Base-by-base conservation (phyloP, 768 basidiomycete species). In the Pleurotus djamor region DNA sequence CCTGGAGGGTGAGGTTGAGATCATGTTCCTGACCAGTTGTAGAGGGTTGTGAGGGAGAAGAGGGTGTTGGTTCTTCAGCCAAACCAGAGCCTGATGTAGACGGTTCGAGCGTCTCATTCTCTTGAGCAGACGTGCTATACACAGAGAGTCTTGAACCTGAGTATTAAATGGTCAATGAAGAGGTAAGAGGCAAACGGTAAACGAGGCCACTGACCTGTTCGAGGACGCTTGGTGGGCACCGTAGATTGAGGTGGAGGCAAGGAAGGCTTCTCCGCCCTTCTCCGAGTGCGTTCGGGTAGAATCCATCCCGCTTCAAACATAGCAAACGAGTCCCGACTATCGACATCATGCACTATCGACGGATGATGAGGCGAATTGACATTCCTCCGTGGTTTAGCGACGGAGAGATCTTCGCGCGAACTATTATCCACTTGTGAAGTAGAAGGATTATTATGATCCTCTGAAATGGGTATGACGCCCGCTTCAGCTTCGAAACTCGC, bases 221-320 rank as follows among this genome's bases (percentile, higher is more conserved):
- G 82, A 60, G 73, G 73, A 37, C 76, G 78, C 72, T 87, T 88
- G 71, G 75, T 83, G 16, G 85, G 83, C 8, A 35, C 34, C 36
- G 52, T 37, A 21, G 52, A 14, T 6, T 84, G 82, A 36, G 79
- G 82, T 6, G 85, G 82, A 36, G 79, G 82, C 34, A 76, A 61
- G 3, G 68, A 65, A n/a, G 69, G 71, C 41, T 78, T 74, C 28
- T 69, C 12, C 89, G 75, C 17, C 85, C 85, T 34, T 86, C 94
- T 80, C 63, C 84, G 82, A 54, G 85, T 82, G 36, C 89, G 91
- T 2, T 85, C 77, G 21, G 92, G 91, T 12, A 96, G 73, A 6
- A 96, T 92, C 94, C 93, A 96, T 0, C 94, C 94, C 21, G 79
- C 77, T 60, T 97, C 88, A 73, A 96, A 96, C 73, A 88, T 72